Base-by-base conservation (phyloP, 768 basidiomycete genomes). In the Leccinum disarticulatum region DNA sequence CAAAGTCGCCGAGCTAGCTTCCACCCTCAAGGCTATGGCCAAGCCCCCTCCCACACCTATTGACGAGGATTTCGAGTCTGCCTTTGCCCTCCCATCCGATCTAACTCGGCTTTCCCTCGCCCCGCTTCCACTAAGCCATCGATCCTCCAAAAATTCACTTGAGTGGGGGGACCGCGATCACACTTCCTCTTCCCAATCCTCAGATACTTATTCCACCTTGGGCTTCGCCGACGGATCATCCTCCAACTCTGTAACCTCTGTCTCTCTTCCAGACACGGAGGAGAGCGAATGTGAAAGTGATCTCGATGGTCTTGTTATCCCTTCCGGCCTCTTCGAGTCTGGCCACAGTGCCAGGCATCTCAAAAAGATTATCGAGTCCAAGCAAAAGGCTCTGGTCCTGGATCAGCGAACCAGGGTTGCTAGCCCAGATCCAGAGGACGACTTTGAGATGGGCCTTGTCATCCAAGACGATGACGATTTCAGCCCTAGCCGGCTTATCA, bases 101-200 rank as follows among this genome's bases (percentile, higher is more conserved):
- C 83, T 95, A 58, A 91, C 88, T 9, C 85, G 83, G 68, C 83
- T 95, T 54, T 93, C 92, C 19, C 86, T 95, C 47, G 87, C 88
- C 46, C 90, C 93, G 55, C 77, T 87, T 57, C 84, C 89, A 31
- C 83, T 91, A 19, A 84, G 80, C 63, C 89, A 91, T 68, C 85
- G 88, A 54, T 82, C 88, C 9, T 93, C 92, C 58, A 93, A 93
- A 77, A 85, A 83, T 54, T 92, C 91, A 1, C 79, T 93, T 28
- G 91, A 92, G 75, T 93, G 91, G 90, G 82, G 88, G 31, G 91
- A 93, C 75, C 90, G 84, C 70, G 90, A 93, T 67, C 84, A 89
- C 49, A 89, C 91, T 2, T 85, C 83, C 5, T 91, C 90, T 6
- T 91, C 90, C 14, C 89, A 90, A 68, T 93, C 91, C n/a, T 93